These are phyloP conservation scores for Solanum pinnatisectum DNA, from an alignment of 257 asterid genomes.

Conservation along the genomic window DNA sequence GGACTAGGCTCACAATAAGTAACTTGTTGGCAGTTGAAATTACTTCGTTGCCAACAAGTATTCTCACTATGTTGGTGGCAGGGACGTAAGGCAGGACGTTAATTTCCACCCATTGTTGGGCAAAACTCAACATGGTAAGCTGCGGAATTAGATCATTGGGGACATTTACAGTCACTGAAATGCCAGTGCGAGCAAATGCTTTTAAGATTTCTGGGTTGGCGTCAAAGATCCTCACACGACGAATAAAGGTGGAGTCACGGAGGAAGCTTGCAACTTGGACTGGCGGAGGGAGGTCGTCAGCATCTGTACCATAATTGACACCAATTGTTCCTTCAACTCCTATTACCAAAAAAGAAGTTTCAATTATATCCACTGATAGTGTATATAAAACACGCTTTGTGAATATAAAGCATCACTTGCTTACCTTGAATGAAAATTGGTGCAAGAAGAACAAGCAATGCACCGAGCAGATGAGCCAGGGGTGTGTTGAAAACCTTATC, in stretches of 20 bases:
- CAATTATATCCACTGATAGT: neutral
- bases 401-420: neutral
- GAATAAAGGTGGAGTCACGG: conserved; percentile 39
- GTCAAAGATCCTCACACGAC: conserved; percentile 48
- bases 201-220: conserved; percentile 36
- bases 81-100: conserved; percentile 33
- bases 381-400: neutral
- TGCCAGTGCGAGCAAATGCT: conserved; percentile 55
- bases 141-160: conserved; percentile 42
- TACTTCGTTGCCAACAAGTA: conserved; percentile 61
- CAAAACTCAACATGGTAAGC: conserved; percentile 21
- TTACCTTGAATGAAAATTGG: conserved; percentile 26
- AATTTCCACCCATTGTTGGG: conserved; percentile 44
- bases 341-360: conserved; percentile 4
- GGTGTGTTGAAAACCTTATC: neutral
- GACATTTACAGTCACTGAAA: conserved; percentile 38
- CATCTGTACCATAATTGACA: conserved; percentile 33
- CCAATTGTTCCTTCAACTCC: conserved; percentile 41
- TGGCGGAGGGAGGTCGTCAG: conserved; percentile 44
- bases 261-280: conserved; percentile 44
- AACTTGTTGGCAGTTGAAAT: conserved; percentile 41
- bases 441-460: conserved; percentile 13
- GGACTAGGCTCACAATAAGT: conserved; percentile 37
- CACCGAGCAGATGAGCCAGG: neutral
- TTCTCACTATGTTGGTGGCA: conserved; percentile 41